phyloP scores from a whole-genome alignment of 805 yeast genomes.

The Candida lessepsii region DNA sequence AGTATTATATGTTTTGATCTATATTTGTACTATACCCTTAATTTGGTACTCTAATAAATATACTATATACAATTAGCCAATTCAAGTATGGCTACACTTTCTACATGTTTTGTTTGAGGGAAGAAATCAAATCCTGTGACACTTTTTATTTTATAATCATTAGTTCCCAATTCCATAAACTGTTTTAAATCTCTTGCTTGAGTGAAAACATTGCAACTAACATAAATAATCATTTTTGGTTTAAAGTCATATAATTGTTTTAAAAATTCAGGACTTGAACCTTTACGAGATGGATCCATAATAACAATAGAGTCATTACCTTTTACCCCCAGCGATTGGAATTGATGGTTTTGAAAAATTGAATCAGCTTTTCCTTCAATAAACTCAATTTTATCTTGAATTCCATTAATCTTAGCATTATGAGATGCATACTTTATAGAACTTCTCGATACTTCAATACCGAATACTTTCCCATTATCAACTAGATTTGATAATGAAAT shows the following conservation, averaged over 20 bases:
- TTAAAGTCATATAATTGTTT: constrained; percentile 34
- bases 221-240: constrained; percentile 38
- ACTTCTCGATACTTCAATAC: constrained; percentile 37
- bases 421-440: constrained; percentile 37
- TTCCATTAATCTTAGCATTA: constrained; percentile 39
- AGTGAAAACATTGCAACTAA: constrained; percentile 46
- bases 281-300: constrained; percentile 48
- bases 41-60: too few species aligned
- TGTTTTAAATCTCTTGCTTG: constrained; percentile 43
- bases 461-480: constrained; percentile 35
- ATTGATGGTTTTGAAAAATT: constrained; percentile 29
- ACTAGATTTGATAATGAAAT: constrained; percentile 31
- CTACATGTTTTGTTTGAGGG: constrained; percentile 87
- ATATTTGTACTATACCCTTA: too few species aligned
- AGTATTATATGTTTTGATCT: too few species aligned
- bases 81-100: constrained; percentile 50
- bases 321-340: constrained; percentile 22
- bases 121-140: constrained; percentile 53
- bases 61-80: constrained; percentile 8
- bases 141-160: constrained; percentile 21
- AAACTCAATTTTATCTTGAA: constrained; percentile 29
- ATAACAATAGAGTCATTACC: constrained; percentile 37
- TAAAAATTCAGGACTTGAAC: constrained; percentile 35
- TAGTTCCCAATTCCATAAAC: constrained; percentile 24
- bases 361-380: constrained; percentile 38